Base-by-base conservation (phyloP, 202 grass and related monocot genomes). In the Thinopyrum obtusiflorum region DNA sequence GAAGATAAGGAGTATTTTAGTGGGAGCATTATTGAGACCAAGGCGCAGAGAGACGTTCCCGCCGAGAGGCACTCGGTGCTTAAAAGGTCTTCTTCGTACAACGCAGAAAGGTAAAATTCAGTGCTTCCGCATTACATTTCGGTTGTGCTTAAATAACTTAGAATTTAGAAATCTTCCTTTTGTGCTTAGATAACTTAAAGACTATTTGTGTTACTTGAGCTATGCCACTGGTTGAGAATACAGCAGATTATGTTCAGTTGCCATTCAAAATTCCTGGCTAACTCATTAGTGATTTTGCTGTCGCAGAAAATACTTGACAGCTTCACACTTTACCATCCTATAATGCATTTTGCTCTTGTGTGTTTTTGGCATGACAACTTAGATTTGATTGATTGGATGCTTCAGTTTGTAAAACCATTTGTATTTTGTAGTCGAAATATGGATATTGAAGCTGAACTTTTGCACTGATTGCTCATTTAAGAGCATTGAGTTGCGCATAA, bases 1-100 rank as follows among this genome's bases (percentile, higher is more conserved):
- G 94, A 94, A 87, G 92, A 99, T 51, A 99, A 97, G 74, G 97
- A 97, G 49, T 92, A 93, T 73, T 93, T 99, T 62, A 95, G 94
- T 77, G 94, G 94, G 49, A 97, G 97, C 87, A 77, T 99, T 68
- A 87, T 99, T 17, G 93, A 99, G 79, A 97, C 97, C 14, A 99
- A 94, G 82, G 88, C 64, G 75, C 83, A 91, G 40, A 91, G 80
- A 78, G 97, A 99, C 0, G 79, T 75, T 81, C 86, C 91, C 2
- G 68, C 73, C 53, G 88, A 97, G 73, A 88, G 61, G 32, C 67
- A 84, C 55, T 85, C 93, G 14, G 76, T 23, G 23, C 89, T 94
- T 53, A 97, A 99, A 73, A 85, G 90, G 72, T 94, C 94, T 44
- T 94, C 93, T 80, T 97, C 97, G 31, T 93, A 94, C 60, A 94